Evolutionary conservation across 768 basidiomycete species (phyloP), one percentile per base, ranked within the genome.

Genomic region (Nidularia sp.): DNA sequence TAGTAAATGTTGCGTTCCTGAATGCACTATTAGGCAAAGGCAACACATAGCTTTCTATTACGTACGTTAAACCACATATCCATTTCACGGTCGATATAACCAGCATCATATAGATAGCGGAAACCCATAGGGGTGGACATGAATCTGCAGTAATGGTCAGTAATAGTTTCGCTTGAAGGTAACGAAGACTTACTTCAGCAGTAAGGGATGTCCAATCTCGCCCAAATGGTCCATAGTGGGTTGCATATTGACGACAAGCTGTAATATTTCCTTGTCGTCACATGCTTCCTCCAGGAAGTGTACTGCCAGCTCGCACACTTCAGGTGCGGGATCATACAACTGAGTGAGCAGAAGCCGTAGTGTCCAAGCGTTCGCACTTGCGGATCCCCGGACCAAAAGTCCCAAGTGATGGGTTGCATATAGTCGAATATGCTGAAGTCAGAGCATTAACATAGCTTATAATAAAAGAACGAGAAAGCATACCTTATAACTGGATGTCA

Each of bases 211-310:
- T 0, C 95, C 96, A 39, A 94, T 82, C 46, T 94, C 93, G 2
- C 95, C 97, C 2, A 99, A 76, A 69, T 98, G 94, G 61, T 98
- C 95, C 71, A 98, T 80, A 9, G 88, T 92, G 0, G 97, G 97
- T 56, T 93, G 88, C 84, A 98, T 88, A 62, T 90, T 87, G 2
- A 99, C 95, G 2, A 98, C 92, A 48, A 90, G 75, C 62, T 95
- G 88, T 29, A 99, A 75, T 18, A 89, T 82, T 39, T 90, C 88
- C 58, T 85, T 81, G 8, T 84, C 79, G 60, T 94, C 88, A 60
- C 96, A 98, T 1, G 87, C 92, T 59, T 91, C 90, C 63, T 97
- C 88, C 5, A 99, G 77, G 62, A 87, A 90, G 53, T 85, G 84
- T 13, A 97, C 90, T 5, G 97, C 93, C 55, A 91, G 76, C 70